Evolutionary conservation across 305 asterid genomes (phyloP), one percentile per base, ranked within the genome.

Genomic region (Solanum chacoense): DNA sequence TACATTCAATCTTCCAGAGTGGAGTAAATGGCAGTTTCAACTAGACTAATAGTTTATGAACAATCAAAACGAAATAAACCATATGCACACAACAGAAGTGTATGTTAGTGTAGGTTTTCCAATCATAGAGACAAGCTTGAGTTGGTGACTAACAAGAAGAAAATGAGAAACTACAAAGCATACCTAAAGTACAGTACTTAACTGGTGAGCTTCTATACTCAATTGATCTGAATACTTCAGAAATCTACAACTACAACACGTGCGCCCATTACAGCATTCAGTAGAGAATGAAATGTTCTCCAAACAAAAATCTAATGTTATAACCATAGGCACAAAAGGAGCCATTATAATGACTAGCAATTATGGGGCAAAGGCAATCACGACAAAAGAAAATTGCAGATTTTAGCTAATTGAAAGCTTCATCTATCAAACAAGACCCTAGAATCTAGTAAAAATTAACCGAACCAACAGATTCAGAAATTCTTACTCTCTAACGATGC

Each of bases 401-500:
- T 83, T 83, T 81, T 9, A 35, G 38, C 72, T 29, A 45, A 28
- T 80, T 22, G 42, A 31, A 20, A 9, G 24, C 69, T 42, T 40
- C 85, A 14, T 28, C 67, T 9, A 79, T 16, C 28, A 80, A 28
- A 80, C 26, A 29, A 80, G 69, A 42, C 24, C 69, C 69, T 80
- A 16, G 22, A 83, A 83, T 83, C 69, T 80, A 42, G 37, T 29
- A 80, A 13, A 40, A 42, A 80, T 16, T 42, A 67, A 50, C 73
- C 34, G 12, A 32, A 75, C 28, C 65, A 87, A 42, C 65, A 87
- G 65, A 40, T 26, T 55, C 24, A 65, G 26, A 75, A 71, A 34
- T 42, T 75, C 94, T 93, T 89, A 93, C 94, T 91, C 87, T 92
- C 94, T 9, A 93, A 88, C 8, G 94, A 91, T 9, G 94, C 89